A percentile compares a stretch with the other conserved stretches of the same genome.
Conservation (phyloP, 2,329 filamentous ascomycete species). For the Teratosphaeria pseudoeucalypti region DNA sequence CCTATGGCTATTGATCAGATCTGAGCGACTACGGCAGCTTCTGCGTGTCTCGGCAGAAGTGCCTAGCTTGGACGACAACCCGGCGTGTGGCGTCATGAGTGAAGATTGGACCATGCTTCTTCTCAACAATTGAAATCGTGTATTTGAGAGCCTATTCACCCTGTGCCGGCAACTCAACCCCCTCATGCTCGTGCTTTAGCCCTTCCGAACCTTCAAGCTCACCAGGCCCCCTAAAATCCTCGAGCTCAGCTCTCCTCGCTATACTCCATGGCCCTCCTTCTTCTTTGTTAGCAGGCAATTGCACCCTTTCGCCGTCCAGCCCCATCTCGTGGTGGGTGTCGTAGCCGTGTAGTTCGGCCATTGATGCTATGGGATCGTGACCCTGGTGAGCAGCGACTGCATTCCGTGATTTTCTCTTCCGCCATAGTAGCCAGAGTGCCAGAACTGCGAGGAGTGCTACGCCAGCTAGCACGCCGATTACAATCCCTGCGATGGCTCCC, state of each 20-base stretch:
- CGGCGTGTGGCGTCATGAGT: no score
- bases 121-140: no score
- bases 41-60: not conserved
- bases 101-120: no score
- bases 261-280: not conserved
- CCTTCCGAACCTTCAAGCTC: not conserved
- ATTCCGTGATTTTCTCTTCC: not conserved
- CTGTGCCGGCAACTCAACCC: not conserved
- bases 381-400: not conserved
- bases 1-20: not conserved
- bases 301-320: not conserved
- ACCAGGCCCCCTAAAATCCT: not conserved
- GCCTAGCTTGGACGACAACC: no score
- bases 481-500: not conserved
- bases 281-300: not conserved
- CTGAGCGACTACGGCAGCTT: not conserved
- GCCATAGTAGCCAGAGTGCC: not conserved
- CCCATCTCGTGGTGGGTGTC: not conserved
- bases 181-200: not conserved
- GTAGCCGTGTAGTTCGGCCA: not conserved
- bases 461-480: not conserved
- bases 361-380: not conserved
- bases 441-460: not conserved
- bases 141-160: not conserved
- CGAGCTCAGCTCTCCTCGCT: not conserved